Evolutionary conservation across 345 rosid genomes (phyloP).

Genomic region (Aquilaria yunnanensis): DNA sequence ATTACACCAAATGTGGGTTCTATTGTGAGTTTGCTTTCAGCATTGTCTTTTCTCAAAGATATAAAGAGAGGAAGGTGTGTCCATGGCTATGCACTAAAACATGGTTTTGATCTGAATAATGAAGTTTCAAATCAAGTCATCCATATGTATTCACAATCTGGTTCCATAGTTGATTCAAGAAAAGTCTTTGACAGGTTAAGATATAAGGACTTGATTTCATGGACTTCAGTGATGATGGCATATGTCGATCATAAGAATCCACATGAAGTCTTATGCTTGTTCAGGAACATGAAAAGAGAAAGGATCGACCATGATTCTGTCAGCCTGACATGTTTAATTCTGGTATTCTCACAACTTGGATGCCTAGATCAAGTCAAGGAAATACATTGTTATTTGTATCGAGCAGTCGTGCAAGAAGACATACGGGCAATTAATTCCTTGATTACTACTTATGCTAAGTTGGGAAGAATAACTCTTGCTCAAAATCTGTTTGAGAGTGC

Average conservation of each 20-base stretch:
- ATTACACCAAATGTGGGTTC: conserved; percentile 22
- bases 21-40: conserved; percentile 22
- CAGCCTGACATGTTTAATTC: conserved; percentile 21
- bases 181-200: conserved; percentile 18
- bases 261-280: conserved; percentile 19
- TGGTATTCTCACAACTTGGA: conserved; percentile 24
- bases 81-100: conserved; percentile 23
- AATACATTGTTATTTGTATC: conserved; percentile 26
- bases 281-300: conserved; percentile 21
- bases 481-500: conserved; percentile 23
- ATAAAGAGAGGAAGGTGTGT: conserved; percentile 21
- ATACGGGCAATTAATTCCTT: conserved; percentile 22
- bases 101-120: conserved; percentile 8
- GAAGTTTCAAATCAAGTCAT: conserved; percentile 29
- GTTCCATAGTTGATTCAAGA: conserved; percentile 16
- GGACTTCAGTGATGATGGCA: conserved; percentile 30
- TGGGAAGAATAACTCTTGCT: conserved; percentile 26
- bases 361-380: conserved; percentile 22
- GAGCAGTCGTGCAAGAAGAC: conserved; percentile 17
- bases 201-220: conserved; percentile 23
- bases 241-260: conserved; percentile 17
- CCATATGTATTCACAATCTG: conserved; percentile 22
- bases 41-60: conserved; percentile 21
- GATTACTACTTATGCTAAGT: conserved; percentile 27
- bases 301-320: conserved; percentile 18